Base-by-base conservation (phyloP, 352 stramenopile genomes). In the Phytophthora tentaculata region DNA sequence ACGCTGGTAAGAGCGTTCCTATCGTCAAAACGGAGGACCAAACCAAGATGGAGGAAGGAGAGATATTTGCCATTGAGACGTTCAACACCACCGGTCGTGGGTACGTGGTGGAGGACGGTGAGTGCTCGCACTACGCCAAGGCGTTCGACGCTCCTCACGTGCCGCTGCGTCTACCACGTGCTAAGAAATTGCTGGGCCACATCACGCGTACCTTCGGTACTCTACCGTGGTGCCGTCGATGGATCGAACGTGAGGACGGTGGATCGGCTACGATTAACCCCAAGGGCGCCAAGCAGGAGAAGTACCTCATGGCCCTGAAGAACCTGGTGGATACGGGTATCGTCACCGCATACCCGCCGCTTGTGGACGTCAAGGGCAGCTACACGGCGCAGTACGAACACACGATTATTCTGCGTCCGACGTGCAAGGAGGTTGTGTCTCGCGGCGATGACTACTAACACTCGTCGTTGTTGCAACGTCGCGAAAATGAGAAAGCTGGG, bases 121-220 rank as follows among this genome's bases (percentile, higher is more conserved):
- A 99, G 83, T 99, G 96, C 75, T 98, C 88, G 48, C 97, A 99
- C 78, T 99, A 99, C 75, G 98, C 98, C 84, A 99, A 99, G 81
- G 89, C 91, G 17, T 97, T 99, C 62, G 72, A 99, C 56, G 94
- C 92, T 35, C 94, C 94, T 14, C 97, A 98, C 69, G 95, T 99
- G 29, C 95, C 96, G 13, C 71, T 99, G 41, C 86, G 96, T 50
- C 71, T 95, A 28, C 86, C 88, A 1, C 88, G 91, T 10, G 88
- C 97, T 16, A 99, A 99, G 73, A 97, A 98, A 76, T 76, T 99
- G 43, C 80, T 99, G 35, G 77, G 69, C 20, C 97, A 99, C 76
- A 99, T 99, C 69, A 99, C 98, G 69, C 98, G 98, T 68, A 99
- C 97, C 12, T 99, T 99, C 79, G 97, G 96, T n/a, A 99, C 97